phyloP scores from a whole-genome alignment of 371 early-diverging fungal species.

The Mortierella sp. region DNA sequence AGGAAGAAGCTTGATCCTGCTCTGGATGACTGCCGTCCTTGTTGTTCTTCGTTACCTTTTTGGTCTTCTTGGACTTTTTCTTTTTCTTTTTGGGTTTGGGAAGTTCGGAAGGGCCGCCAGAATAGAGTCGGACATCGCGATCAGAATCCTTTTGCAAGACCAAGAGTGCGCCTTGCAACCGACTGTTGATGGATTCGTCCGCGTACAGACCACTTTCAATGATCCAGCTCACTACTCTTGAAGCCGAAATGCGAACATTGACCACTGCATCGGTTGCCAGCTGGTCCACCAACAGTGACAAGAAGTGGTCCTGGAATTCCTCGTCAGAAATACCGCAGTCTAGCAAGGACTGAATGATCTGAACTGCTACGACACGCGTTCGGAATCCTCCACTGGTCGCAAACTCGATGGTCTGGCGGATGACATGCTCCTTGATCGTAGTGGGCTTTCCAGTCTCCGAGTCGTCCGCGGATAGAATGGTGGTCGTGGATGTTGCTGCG shows the following conservation, averaged over 20 bases:
- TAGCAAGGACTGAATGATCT: slow-evolving; percentile 48
- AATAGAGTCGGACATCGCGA: slow-evolving; percentile 46
- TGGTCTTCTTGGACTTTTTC: background rate
- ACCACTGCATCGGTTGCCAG: slow-evolving; percentile 35
- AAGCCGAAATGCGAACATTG: slow-evolving; percentile 49
- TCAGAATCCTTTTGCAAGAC: slow-evolving; percentile 39
- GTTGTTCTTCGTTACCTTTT: background rate
- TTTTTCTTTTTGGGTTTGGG: slow-evolving; percentile 14
- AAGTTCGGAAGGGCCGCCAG: slow-evolving; percentile 38
- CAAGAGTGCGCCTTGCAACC: slow-evolving; percentile 10
- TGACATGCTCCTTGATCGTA: slow-evolving; percentile 36
- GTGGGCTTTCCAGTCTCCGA: no score
- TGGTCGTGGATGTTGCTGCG: background rate
- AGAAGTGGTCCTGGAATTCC: slow-evolving; percentile 38
- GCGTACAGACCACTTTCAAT: slow-evolving; percentile 38
- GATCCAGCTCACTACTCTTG: slow-evolving; percentile 48
- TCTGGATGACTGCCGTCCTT: no score
- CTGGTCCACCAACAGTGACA: slow-evolving; percentile 28
- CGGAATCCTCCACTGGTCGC: slow-evolving; percentile 45
- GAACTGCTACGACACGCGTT: slow-evolving; percentile 51
- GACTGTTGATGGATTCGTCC: slow-evolving; percentile 18
- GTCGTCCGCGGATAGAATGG: slow-evolving; percentile 1
- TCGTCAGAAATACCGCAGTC: slow-evolving; percentile 31
- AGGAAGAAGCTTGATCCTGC: no score
- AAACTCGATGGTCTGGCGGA: slow-evolving; percentile 35